Evolutionary conservation across 345 rosid genomes (phyloP), one percentile per base, ranked within the genome.

Genomic region (Citrus australasica): DNA sequence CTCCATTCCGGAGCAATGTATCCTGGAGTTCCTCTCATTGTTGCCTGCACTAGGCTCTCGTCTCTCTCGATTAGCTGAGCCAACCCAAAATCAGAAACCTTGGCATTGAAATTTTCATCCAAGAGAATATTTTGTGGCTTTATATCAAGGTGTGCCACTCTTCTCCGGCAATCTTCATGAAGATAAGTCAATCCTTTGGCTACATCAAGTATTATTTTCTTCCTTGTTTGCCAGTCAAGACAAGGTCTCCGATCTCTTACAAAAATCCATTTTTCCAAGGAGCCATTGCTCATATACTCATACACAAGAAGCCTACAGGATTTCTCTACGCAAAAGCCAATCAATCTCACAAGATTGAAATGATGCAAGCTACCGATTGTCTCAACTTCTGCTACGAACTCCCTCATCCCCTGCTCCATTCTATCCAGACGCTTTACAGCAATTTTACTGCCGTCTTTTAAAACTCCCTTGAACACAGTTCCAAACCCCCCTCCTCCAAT

Each of bases 361-460:
- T 85, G 88, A 67, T 85, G 88, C 13, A 83, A 56, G 21, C 74
- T 53, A 21, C 88, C 80, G 16, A 81, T 78, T 16, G 86, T 78
- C 83, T 83, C 76, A n/a, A 85, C 83, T 77, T 83, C 84, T 1
- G 84, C 88, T 38, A 79, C 62, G 71, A 83, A 83, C 6, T 75
- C 78, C 59, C 78, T 75, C 78, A 19, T 61, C 5, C 78, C 78
- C 64, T 63, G 77, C 21, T 69, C 78, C 69, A 63, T 42, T 42
- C 69, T 63, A 48, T 75, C 78, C 69, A 75, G 21, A 13, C 48
- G 25, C 37, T 80, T 80, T 13, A 75, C 83, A 25, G 83, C 83
- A 48, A 80, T 75, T 53, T 48, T 28, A 19, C 42, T 80, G 63
- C 76, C 83, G 27, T 75, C 70, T 48, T 10, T 19, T 9, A 69